Evolutionary conservation across 805 yeast species (phyloP).

Genomic region (Schizosaccharomyces octosporus): DNA sequence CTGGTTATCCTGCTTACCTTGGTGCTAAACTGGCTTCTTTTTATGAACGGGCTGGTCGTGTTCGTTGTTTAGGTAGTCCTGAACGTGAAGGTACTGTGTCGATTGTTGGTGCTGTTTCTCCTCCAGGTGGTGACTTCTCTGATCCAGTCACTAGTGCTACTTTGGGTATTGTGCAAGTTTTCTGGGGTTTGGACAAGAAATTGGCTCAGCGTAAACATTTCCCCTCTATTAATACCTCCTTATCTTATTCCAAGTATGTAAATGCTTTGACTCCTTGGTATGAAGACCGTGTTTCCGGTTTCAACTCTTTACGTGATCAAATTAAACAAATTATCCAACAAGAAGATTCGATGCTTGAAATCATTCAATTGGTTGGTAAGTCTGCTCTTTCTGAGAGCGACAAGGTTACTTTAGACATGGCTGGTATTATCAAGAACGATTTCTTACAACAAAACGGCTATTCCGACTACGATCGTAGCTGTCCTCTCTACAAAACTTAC

Average conservation of each 20-base stretch:
- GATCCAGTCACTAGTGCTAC: slow-evolving; percentile 98
- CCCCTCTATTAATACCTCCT: slow-evolving; percentile 93
- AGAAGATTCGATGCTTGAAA: slow-evolving; percentile 97
- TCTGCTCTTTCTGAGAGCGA: slow-evolving; percentile 91
- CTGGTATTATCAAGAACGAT: slow-evolving; percentile 81
- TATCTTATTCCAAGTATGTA: slow-evolving; percentile 91
- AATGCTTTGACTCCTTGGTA: slow-evolving; percentile 65
- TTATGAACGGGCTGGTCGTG: slow-evolving; percentile 98
- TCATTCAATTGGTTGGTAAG: slow-evolving; percentile 96
- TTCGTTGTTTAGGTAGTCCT: slow-evolving; percentile 85
- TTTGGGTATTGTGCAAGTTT: slow-evolving; percentile 97
- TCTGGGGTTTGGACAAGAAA: slow-evolving; percentile 98
- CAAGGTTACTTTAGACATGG: slow-evolving; percentile 85
- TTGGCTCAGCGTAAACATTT: slow-evolving; percentile 98
- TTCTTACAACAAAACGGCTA: slow-evolving; percentile 98
- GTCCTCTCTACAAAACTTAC: slow-evolving; percentile 97
- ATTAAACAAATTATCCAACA: slow-evolving; percentile 83
- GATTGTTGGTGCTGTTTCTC: slow-evolving; percentile 98
- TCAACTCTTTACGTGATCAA: slow-evolving; percentile 70
- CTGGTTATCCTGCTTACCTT: slow-evolving; percentile 98
- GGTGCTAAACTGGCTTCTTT: slow-evolving; percentile 97
- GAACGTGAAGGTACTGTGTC: slow-evolving; percentile 92
- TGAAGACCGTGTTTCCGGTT: slow-evolving; percentile 68
- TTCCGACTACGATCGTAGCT: slow-evolving; percentile 92
- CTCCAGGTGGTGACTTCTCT: slow-evolving; percentile 99